phyloP scores from a whole-genome alignment of 257 asterid species.

The Petunia secreta region DNA sequence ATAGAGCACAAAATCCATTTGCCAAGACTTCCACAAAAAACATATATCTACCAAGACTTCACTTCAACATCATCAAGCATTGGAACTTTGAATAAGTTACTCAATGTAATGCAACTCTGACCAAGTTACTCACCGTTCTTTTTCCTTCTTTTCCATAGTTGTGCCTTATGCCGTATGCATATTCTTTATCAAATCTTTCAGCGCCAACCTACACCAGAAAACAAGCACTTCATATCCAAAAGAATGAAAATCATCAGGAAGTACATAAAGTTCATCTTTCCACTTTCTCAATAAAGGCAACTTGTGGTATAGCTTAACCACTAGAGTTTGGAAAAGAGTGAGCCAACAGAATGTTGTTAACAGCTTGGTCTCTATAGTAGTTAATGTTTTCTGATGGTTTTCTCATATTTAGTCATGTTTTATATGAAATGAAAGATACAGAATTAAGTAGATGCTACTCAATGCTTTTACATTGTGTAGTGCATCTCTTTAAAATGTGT shows the following conservation, averaged over 20 bases:
- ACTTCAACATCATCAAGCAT: background rate
- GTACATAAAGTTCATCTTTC: background rate
- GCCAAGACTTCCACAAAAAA: background rate
- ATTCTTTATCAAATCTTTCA: conserved; percentile 95
- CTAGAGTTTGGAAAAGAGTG: background rate
- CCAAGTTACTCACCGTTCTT: conserved; percentile 67
- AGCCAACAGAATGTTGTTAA: background rate
- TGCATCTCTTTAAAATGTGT: background rate
- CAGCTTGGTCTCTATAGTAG: background rate
- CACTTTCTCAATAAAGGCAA: background rate
- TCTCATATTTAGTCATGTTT: background rate
- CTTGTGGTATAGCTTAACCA: background rate
- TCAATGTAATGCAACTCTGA: background rate
- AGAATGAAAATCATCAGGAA: background rate
- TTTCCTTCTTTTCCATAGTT: conserved; percentile 99
- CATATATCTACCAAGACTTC: background rate
- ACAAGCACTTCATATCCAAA: conserved; percentile 5
- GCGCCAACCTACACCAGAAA: conserved; percentile 74
- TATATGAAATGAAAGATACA: background rate
- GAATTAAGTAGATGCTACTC: background rate
- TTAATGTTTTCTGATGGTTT: background rate
- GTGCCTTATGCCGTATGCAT: conserved; percentile 89
- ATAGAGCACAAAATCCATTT: background rate
- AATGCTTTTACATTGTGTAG: background rate
- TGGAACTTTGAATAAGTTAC: background rate